A percentile compares a stretch with the other conserved stretches of the same genome.
phyloP scores from a whole-genome alignment of 208 protist genomes.

The Trypanosoma theileri region DNA sequence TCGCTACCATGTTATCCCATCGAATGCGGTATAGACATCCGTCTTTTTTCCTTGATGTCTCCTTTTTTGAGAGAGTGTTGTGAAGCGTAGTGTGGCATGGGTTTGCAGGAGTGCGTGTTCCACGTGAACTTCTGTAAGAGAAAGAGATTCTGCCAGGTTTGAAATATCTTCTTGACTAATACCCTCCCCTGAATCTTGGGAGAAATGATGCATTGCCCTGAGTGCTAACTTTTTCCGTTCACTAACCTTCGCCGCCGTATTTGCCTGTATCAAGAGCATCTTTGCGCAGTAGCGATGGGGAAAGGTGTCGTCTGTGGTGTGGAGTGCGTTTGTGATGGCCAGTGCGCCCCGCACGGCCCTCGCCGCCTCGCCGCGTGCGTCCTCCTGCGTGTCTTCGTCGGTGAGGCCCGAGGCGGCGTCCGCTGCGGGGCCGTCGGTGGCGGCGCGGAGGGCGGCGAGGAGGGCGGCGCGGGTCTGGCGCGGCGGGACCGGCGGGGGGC shows the following conservation, averaged over 20 bases:
- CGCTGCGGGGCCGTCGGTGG: not conserved
- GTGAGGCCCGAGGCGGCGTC: conserved; percentile 35
- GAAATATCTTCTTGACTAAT: conserved; percentile 36
- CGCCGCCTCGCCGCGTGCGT: conserved; percentile 15
- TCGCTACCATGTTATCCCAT: conserved; percentile 5
- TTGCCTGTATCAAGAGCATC: conserved; percentile 45
- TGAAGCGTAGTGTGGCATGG: conserved; percentile 43
- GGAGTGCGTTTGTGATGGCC: conserved; percentile 23
- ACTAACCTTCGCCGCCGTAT: not conserved
- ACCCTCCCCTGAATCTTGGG: conserved; percentile 27
- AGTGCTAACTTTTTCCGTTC: conserved; percentile 39
- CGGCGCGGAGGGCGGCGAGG: too few relatives aligned
- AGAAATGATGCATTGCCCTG: conserved; percentile 53
- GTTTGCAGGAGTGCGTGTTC: conserved; percentile 48
- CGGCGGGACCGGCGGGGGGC: too few relatives aligned
- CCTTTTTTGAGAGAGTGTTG: conserved; percentile 24
- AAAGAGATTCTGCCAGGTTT: conserved; percentile 34
- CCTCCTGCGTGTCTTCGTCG: conserved; percentile 50
- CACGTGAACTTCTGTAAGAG: conserved; percentile 56
- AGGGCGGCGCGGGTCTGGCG: too few relatives aligned
- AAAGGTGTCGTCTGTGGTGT: conserved; percentile 25
- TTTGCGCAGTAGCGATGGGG: conserved; percentile 38
- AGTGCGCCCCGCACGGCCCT: conserved; percentile 25
- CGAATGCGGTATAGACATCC: not conserved
- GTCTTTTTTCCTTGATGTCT: not conserved